Evolutionary conservation across 805 yeast genomes (phyloP).

Genomic region (Barnettozyma vustinii): DNA sequence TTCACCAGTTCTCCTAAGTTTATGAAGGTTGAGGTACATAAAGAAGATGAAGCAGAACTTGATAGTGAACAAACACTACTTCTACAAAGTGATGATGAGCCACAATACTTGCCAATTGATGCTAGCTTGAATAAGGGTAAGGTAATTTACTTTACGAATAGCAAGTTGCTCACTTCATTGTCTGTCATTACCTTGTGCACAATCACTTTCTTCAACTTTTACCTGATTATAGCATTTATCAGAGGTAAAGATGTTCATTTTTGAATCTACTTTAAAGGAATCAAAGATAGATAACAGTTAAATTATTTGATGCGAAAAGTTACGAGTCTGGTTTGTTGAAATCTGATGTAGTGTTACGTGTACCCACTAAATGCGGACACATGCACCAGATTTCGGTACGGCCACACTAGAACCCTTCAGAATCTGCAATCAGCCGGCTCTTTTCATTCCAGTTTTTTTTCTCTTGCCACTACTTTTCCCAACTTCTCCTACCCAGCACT

Average conservation of each 20-base stretch:
- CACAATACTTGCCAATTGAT: slow-evolving; percentile 1
- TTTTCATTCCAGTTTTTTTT: too few species aligned
- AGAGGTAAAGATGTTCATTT: slow-evolving; percentile 35
- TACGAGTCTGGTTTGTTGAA: too few species aligned
- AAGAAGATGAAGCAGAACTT: slow-evolving; percentile 12
- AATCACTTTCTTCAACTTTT: slow-evolving; percentile 64
- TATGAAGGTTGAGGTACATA: slow-evolving; percentile 49
- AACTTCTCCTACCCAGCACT: too few species aligned
- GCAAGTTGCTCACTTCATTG: slow-evolving; percentile 40
- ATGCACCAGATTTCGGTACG: too few species aligned
- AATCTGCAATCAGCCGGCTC: too few species aligned
- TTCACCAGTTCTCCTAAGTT: slow-evolving; percentile 68
- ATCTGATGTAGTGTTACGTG: too few species aligned
- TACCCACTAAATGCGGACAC: too few species aligned
- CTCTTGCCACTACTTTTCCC: too few species aligned
- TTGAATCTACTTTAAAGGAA: background rate
- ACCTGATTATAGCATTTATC: slow-evolving; percentile 45
- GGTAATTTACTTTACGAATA: slow-evolving; percentile 35
- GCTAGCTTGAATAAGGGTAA: slow-evolving; percentile 2
- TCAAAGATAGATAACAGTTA: too few species aligned
- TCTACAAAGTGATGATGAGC: background rate
- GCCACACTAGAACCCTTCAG: too few species aligned
- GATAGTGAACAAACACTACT: slow-evolving; percentile 5
- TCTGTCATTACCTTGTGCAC: slow-evolving; percentile 64
- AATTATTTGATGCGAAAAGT: too few species aligned